Evolutionary conservation across 2,329 filamentous ascomycete genomes (phyloP), one percentile per base, ranked within the genome.

Genomic region (Aureobasidium pullulans): DNA sequence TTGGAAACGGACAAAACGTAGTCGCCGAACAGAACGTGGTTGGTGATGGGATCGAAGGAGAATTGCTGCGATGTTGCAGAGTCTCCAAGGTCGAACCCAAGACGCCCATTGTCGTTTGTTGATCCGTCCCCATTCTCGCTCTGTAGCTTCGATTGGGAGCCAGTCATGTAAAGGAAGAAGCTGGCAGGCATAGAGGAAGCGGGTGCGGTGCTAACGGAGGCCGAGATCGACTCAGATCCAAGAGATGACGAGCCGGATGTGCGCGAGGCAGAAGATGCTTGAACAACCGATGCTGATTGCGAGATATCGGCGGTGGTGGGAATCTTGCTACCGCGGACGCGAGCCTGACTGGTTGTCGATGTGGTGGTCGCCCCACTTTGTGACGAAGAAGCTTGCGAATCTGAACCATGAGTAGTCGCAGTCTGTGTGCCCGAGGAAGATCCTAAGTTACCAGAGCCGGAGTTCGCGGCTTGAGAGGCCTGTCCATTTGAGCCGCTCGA

Each of bases 1-100:
- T n/a, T 34, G n/a, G 52, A 56, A n/a, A 56, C 40, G 6, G 52
- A 44, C 16, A 56, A n/a, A 16, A 46, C 52, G 19, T 44, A 56
- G 16, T 46, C 31, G 10, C 52, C 52, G n/a, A 56, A 56, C 16
- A 36, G 31, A 6, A 56, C 19, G 11, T 56, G 42, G 19, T 40
- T 31, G 19, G 40, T 56, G n/a, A 11, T 7, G 11, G 52, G 31
- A 29, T 56, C 52, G 8, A 44, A 56, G 10, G 31, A 46, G 40
- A 44, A 56, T 11, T 44, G 11, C 29, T 46, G 52, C 3, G 31
- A 13, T 7, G 39, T 56, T 36, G 52, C 52, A 28, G 52, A 46
- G 32, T 23, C 31, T 29, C 52, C 42, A 9, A 56, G 39, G 2
- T 44, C 32, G 36, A 56, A 56, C 3, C 52, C 52, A 42, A 53